Percentiles rank a stretch among this genome's conserved stretches.
These are phyloP conservation scores for Malus sylvestris DNA, from an alignment of 306 rosid species.

Conservation along the genomic window DNA sequence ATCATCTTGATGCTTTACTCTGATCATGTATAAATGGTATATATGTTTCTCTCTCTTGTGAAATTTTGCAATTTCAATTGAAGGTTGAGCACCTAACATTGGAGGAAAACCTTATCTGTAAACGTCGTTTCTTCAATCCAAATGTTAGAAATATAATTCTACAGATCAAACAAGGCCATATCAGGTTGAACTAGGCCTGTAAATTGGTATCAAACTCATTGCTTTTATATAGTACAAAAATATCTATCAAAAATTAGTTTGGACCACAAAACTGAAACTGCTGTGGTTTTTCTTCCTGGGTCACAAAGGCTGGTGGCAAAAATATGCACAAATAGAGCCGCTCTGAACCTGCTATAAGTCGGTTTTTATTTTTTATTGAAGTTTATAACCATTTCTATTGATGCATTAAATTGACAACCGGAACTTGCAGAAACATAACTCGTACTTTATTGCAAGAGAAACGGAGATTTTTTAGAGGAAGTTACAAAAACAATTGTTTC, in stretches of 20 bases:
- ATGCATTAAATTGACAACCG: neutral
- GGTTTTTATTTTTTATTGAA: too few species aligned
- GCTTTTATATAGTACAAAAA: too few species aligned
- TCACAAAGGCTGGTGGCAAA: neutral
- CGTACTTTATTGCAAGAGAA: neutral
- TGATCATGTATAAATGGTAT: neutral
- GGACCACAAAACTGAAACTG: too few species aligned
- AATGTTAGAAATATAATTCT: too few species aligned
- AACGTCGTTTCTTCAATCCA: too few species aligned
- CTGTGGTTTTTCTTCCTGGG: neutral
- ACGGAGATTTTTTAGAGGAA: neutral
- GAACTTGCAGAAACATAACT: neutral
- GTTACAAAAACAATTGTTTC: conserved; percentile 16
- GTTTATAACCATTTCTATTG: neutral
- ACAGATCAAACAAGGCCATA: too few species aligned
- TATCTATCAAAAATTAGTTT: too few species aligned
- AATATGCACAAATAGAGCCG: neutral
- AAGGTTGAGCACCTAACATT: too few species aligned
- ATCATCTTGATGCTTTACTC: neutral
- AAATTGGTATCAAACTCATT: too few species aligned
- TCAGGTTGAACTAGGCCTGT: too few species aligned
- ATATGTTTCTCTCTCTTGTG: neutral
- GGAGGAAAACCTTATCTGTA: too few species aligned
- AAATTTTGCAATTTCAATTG: neutral
- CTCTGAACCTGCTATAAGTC: neutral